phyloP scores from a whole-genome alignment of 345 rosid genomes.

The Trapa bicornis region DNA sequence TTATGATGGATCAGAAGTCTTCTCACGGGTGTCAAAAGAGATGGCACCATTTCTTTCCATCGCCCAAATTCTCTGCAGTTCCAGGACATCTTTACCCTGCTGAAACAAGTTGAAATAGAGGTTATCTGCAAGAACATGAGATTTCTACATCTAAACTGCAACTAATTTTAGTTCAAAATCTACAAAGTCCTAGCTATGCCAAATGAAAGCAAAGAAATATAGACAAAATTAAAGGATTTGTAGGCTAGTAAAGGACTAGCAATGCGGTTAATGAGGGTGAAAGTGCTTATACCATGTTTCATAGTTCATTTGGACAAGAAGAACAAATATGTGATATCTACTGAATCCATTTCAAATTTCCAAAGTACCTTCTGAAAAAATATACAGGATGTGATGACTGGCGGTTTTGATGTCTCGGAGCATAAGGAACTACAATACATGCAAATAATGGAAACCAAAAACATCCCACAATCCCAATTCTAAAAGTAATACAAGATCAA shows the following conservation, averaged over 20 bases:
- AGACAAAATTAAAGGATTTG: background rate
- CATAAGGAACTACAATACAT: background rate
- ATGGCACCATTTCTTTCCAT: conserved; percentile 16
- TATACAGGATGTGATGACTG: background rate
- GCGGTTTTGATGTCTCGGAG: background rate
- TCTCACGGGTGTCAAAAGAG: conserved; percentile 12
- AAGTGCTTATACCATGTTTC: conserved; percentile 39
- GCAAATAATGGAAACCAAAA: background rate
- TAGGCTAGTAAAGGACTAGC: background rate
- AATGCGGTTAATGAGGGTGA: background rate
- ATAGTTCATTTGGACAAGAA: conserved; percentile 27
- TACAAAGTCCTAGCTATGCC: too few relatives aligned
- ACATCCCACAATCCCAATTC: background rate
- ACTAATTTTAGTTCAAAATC: background rate
- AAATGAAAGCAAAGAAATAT: background rate
- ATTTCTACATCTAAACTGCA: background rate
- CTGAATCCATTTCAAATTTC: background rate
- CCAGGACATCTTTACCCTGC: conserved; percentile 6
- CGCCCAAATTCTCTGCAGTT: conserved; percentile 17
- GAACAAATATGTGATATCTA: background rate
- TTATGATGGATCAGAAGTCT: conserved; percentile 9
- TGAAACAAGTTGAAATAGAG: background rate
- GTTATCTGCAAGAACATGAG: conserved; percentile 1
- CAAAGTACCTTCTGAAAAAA: background rate
- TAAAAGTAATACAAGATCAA: background rate